Conservation (phyloP, 495 filamentous ascomycete genomes). For the Hypoxylon perforatum region DNA sequence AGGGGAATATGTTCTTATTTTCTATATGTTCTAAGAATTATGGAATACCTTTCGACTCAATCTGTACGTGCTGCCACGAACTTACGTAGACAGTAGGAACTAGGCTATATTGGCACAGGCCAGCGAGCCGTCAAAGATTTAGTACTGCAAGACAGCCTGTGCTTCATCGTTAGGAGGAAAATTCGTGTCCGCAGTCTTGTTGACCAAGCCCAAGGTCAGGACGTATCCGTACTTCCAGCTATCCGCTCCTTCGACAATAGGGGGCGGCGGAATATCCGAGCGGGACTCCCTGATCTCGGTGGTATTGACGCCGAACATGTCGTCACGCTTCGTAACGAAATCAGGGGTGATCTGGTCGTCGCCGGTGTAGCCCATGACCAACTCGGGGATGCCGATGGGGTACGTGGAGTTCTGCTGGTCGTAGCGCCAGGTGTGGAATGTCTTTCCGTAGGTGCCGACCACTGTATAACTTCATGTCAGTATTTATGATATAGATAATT, state of each 20-base stretch:
- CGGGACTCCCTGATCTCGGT: constrained; percentile 32
- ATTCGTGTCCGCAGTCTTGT: constrained; percentile 30
- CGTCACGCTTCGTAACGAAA: constrained; percentile 65
- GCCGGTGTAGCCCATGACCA: constrained; percentile 52
- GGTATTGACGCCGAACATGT: constrained; percentile 59
- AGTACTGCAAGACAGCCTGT: too few species aligned
- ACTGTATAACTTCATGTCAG: constrained; percentile 28
- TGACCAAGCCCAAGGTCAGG: constrained; percentile 39
- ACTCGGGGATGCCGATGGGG: constrained; percentile 52
- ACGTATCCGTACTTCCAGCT: constrained; percentile 45
- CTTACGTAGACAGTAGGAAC: too few species aligned
- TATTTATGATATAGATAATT: not conserved
- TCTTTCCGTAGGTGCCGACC: constrained; percentile 52
- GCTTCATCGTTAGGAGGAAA: constrained; percentile 14
- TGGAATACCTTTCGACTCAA: too few species aligned
- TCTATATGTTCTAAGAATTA: too few species aligned
- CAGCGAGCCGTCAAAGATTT: too few species aligned
- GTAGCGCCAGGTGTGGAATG: constrained; percentile 53
- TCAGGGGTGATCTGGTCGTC: constrained; percentile 61
- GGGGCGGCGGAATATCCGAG: constrained; percentile 29
- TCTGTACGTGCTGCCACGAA: too few species aligned
- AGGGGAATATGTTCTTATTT: not conserved
- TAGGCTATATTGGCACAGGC: too few species aligned
- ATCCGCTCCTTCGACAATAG: constrained; percentile 37
- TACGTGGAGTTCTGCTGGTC: constrained; percentile 44